Percentiles rank a stretch among this genome's conserved stretches.
phyloP scores from a whole-genome alignment of 768 basidiomycete genomes.

The Trametes coccinea region DNA sequence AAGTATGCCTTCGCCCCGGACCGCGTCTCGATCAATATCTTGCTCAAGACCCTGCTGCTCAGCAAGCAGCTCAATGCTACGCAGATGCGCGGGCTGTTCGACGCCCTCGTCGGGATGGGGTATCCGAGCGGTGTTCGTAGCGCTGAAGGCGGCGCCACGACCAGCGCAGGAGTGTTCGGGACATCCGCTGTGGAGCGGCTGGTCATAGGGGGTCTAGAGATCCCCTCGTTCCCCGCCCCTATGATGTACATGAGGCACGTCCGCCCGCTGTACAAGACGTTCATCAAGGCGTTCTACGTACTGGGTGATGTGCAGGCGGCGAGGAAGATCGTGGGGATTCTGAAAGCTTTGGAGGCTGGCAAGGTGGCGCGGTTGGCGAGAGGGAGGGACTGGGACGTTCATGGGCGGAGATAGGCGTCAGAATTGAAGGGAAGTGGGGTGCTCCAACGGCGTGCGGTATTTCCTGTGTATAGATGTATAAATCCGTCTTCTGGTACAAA shows the following conservation, averaged over 20 bases:
- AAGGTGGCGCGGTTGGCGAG: not conserved
- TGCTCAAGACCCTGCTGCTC: conserved; percentile 63
- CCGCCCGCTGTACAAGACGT: conserved; percentile 71
- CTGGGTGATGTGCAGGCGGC: conserved; percentile 57
- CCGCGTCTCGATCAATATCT: conserved; percentile 67
- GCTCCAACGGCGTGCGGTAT: too few species aligned
- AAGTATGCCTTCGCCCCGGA: conserved; percentile 59
- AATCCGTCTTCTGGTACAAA: too few species aligned
- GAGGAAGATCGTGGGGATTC: conserved; percentile 51
- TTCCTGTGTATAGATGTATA: too few species aligned
- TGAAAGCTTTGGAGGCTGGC: conserved; percentile 38
- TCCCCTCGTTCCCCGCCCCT: conserved; percentile 42
- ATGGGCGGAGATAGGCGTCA: not conserved
- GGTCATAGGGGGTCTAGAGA: conserved; percentile 19
- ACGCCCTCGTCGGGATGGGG: conserved; percentile 59
- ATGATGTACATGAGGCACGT: conserved; percentile 60
- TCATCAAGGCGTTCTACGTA: conserved; percentile 62
- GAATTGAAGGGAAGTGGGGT: too few species aligned
- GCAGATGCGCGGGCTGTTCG: conserved; percentile 59
- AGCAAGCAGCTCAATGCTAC: conserved; percentile 40
- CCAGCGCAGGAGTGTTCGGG: conserved; percentile 37
- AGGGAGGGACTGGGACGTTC: not conserved
- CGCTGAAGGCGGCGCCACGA: not conserved
- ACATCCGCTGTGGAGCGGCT: conserved; percentile 23
- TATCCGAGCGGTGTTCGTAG: conserved; percentile 42